A percentile compares a stretch with the other conserved stretches of the same genome.
Evolutionary conservation across 2,329 filamentous ascomycete genomes (phyloP).

Genomic region (Xylariaceae sp.): DNA sequence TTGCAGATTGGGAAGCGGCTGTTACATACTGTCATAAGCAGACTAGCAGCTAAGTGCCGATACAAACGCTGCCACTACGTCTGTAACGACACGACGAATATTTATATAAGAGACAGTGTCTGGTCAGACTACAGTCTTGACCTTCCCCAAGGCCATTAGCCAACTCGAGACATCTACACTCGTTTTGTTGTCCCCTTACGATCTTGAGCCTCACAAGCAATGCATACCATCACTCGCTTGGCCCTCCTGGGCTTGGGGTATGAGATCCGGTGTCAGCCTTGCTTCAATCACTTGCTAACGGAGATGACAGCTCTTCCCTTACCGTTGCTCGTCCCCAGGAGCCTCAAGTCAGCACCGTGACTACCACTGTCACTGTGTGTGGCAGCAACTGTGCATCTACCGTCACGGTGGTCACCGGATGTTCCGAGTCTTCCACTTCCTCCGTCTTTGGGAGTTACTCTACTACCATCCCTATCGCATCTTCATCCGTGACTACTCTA

Average conservation of each 20-base stretch:
- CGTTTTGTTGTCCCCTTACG: conserved; percentile 23
- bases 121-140: background rate
- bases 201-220: conserved; percentile 21
- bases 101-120: conserved; percentile 20
- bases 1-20: conserved; percentile 4
- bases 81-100: background rate
- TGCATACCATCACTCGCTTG: conserved; percentile 29
- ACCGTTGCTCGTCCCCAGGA: conserved; percentile 26
- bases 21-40: conserved; percentile 14
- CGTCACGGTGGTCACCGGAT: conserved; percentile 32
- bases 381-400: conserved; percentile 30
- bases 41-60: conserved; percentile 6
- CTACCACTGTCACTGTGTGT: conserved; percentile 32
- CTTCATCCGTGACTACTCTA: conserved; percentile 8
- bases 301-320: conserved; percentile 25
- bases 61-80: conserved; percentile 16
- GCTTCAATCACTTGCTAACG: conserved; percentile 22
- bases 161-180: conserved; percentile 27
- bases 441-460: conserved; percentile 18
- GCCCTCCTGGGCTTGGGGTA: conserved; percentile 35
- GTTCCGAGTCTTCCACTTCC: conserved; percentile 24
- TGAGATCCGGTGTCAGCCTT: background rate
- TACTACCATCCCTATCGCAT: conserved; percentile 16
- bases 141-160: conserved; percentile 7
- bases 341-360: conserved; percentile 24